A percentile compares a stretch with the other conserved stretches of the same genome.
Conservation (phyloP, 192 early-diverging fungal genomes). For the Gaertneriomyces sp. region DNA sequence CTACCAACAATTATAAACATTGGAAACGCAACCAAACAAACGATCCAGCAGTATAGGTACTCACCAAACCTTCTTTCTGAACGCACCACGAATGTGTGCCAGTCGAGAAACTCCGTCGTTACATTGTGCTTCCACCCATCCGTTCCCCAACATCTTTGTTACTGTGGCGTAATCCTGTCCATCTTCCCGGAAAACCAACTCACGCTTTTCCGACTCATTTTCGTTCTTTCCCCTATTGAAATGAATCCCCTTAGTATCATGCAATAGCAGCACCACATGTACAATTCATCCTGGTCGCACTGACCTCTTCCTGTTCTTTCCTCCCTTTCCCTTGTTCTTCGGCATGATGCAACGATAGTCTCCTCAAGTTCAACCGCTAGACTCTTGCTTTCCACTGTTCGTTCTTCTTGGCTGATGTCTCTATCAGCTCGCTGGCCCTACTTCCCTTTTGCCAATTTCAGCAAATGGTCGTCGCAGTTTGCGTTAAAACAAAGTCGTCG, state of each 20-base stretch:
- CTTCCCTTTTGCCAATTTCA: no score
- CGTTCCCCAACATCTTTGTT: slow-evolving; percentile 93
- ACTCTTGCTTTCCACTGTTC: no score
- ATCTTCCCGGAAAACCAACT: slow-evolving; percentile 95
- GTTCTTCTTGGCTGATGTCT: no score
- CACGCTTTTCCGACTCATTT: slow-evolving; percentile 90
- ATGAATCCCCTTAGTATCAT: no score
- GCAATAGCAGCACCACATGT: background rate
- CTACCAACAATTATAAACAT: slow-evolving; percentile 33
- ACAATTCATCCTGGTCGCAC: background rate
- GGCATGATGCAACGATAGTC: slow-evolving; percentile 43
- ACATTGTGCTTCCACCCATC: slow-evolving; percentile 85
- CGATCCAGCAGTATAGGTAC: slow-evolving; percentile 3
- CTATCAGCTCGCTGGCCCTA: no score
- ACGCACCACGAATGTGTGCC: slow-evolving; percentile 94
- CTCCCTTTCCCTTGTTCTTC: slow-evolving; percentile 96
- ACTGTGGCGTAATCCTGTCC: slow-evolving; percentile 97
- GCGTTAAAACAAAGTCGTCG: no score
- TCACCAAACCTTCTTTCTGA: slow-evolving; percentile 90
- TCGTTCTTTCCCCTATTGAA: slow-evolving; percentile 89
- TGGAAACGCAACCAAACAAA: no score
- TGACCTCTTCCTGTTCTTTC: slow-evolving; percentile 57
- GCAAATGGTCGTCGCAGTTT: no score
- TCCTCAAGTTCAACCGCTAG: no score
- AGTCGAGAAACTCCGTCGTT: slow-evolving; percentile 85